Conservation (phyloP, 1,284 basidiomycete species). For the Cutaneotrichosporon mucoides region DNA sequence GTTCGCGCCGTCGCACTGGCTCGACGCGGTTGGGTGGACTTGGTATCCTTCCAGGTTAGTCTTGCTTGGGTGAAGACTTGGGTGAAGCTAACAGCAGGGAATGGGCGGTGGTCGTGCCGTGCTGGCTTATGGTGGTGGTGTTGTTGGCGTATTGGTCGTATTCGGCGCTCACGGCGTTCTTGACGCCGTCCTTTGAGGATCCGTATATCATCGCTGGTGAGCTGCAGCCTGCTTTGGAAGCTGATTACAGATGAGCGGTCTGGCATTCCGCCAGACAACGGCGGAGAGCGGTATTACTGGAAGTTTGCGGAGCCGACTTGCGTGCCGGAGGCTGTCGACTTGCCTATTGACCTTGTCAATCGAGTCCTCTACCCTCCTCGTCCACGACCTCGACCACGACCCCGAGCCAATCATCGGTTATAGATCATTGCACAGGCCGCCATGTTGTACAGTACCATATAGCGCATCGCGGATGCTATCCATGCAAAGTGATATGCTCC, state of each 20-base stretch:
- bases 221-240: conserved; percentile 12
- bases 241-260: conserved; percentile 10
- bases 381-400: not conserved
- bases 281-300: conserved; percentile 26
- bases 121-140: conserved; percentile 67
- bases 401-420: too few species aligned
- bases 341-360: conserved; percentile 76
- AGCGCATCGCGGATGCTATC: not conserved
- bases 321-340: conserved; percentile 67
- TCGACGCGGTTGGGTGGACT: conserved; percentile 62
- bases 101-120: conserved; percentile 79
- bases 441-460: not conserved
- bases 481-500: conserved; percentile 1
- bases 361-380: conserved; percentile 57
- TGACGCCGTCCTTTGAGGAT: conserved; percentile 66
- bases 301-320: conserved; percentile 47
- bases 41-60: conserved; percentile 84
- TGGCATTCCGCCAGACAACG: not conserved
- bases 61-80: not conserved
- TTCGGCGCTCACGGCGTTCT: conserved; percentile 65
- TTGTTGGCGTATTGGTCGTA: conserved; percentile 74
- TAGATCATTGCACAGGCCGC: not conserved
- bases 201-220: conserved; percentile 63
- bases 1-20: conserved; percentile 55
- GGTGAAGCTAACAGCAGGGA: conserved; percentile 55